Base-by-base conservation (phyloP, 192 early-diverging fungal genomes). In the Backusella westeae region DNA sequence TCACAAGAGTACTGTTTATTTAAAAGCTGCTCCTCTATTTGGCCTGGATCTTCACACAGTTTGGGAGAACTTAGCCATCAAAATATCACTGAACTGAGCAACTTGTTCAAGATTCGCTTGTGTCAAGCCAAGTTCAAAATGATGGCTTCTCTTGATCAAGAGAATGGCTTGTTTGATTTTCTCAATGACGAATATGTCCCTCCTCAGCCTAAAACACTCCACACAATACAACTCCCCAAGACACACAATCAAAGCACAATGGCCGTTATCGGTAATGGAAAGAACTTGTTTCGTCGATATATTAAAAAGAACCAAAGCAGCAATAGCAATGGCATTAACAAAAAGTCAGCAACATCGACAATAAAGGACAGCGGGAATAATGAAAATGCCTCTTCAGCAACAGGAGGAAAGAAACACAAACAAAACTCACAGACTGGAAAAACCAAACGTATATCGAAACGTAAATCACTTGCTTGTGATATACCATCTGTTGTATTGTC, bases 51-150 rank as follows among this genome's bases (percentile, higher is more conserved):
- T 15, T 17, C 68, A 39, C 34, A 67, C 7, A 71, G 39, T 5
- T 35, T 75, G 26, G 74, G 65, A 46, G 74, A 75, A 1, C 34
- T 67, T 15, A 75, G 65, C 17, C 63, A 75, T 44, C 63, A 75
- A 12, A 66, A 63, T 3, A 75, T 75, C 29, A 67, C 66, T 19
- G 23, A 36, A 12, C 19, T 75, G 0, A 67, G 74, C 67, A 39
- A 75, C 5, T 19, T 75, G 4, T 32, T 75, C 4, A 75, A 75
- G 34, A 29, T 75, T 5, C 65, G 74, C 12, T 65, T 75, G 6
- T 39, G 38, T 10, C 74, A 75, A n/a, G 74, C 74, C 15, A 75
- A 75, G 34, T 67, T 67, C 29, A 75, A 67, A 49, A 67, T 75
- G 59, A 75, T 75, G 74, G 65, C 59, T 35, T 42, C 12, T 9